phyloP scores from a whole-genome alignment of 192 early-diverging fungal genomes.

The Ramicandelaber brevisporus region DNA sequence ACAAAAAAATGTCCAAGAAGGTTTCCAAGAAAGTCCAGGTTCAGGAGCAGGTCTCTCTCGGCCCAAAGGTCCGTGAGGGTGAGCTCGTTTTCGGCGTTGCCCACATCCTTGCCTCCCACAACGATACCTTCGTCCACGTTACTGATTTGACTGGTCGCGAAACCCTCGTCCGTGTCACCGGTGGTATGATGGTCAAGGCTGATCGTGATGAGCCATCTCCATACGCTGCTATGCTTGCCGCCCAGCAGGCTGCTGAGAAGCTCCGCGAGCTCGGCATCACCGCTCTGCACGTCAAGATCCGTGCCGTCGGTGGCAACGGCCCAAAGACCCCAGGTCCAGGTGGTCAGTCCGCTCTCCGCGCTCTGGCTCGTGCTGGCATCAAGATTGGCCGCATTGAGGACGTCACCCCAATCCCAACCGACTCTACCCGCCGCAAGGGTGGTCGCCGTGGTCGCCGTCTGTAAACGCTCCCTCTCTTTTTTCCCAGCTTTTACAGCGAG shows the following conservation, averaged over 20 bases:
- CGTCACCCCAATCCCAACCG: constrained; percentile 95
- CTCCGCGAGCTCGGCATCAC: constrained; percentile 99
- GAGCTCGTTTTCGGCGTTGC: constrained; percentile 99
- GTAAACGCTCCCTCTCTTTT: constrained; percentile 21
- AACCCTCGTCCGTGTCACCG: constrained; percentile 96
- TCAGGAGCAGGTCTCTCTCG: constrained; percentile 79
- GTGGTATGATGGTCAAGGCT: constrained; percentile 99
- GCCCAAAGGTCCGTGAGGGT: constrained; percentile 91
- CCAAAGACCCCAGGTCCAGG: constrained; percentile 95
- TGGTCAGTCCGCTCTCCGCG: constrained; percentile 94
- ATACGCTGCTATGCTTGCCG: constrained; percentile 99
- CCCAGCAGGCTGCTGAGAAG: constrained; percentile 92
- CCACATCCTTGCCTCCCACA: constrained; percentile 98
- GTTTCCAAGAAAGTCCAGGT: constrained; percentile 45
- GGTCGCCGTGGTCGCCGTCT: constrained; percentile 99
- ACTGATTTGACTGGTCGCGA: constrained; percentile 99
- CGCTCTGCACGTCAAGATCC: constrained; percentile 98
- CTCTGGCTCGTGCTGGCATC: constrained; percentile 94
- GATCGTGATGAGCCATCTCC: constrained; percentile 99
- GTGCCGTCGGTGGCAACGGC: constrained; percentile 97
- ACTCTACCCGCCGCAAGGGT: constrained; percentile 95
- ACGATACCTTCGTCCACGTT: constrained; percentile 99
- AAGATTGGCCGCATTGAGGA: constrained; percentile 99
- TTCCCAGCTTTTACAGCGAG: too few species aligned
- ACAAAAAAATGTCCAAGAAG: constrained; percentile 54